Conservation (phyloP, 2,329 filamentous ascomycete genomes). For the Fusarium cyanostomum region DNA sequence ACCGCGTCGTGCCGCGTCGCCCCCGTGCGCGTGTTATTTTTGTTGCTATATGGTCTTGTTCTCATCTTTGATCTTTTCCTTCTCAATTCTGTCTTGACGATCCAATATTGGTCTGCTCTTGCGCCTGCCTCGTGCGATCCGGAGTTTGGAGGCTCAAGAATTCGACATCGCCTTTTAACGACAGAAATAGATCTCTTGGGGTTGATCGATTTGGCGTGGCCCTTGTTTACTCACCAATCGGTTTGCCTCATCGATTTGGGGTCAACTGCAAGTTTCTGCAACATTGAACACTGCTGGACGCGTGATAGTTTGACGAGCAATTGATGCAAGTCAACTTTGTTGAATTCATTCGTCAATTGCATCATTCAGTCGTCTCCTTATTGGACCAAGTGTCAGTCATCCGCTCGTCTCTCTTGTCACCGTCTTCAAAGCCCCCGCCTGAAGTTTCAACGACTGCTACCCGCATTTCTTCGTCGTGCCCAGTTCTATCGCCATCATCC, state of each 20-base stretch:
- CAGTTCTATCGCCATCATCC: conserved; percentile 9
- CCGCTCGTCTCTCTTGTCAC: conserved; percentile 12
- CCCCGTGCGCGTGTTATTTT: conserved; percentile 18
- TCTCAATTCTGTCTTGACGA: not conserved
- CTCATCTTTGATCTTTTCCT: conserved; percentile 3
- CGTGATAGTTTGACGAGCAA: not conserved
- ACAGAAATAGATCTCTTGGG: conserved; percentile 25
- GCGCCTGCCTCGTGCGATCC: not conserved
- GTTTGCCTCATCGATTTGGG: not conserved
- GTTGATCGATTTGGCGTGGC: conserved; percentile 26
- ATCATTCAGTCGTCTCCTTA: not conserved
- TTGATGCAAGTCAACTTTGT: not conserved
- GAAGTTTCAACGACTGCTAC: conserved; percentile 6
- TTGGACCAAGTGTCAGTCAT: conserved; percentile 24
- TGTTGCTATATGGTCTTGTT: conserved; percentile 1
- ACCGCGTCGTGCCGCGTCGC: conserved; percentile 31
- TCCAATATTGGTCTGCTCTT: conserved; percentile 2
- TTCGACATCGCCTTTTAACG: conserved; percentile 12
- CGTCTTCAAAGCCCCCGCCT: conserved; percentile 14
- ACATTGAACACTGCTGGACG: not conserved
- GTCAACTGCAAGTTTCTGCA: not conserved
- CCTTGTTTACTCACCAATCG: conserved; percentile 25
- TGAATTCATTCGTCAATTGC: not conserved
- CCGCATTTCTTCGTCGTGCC: not conserved
- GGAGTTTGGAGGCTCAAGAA: not conserved